Conservation (phyloP, 2,329 filamentous ascomycete species). For the Moelleriella libera region DNA sequence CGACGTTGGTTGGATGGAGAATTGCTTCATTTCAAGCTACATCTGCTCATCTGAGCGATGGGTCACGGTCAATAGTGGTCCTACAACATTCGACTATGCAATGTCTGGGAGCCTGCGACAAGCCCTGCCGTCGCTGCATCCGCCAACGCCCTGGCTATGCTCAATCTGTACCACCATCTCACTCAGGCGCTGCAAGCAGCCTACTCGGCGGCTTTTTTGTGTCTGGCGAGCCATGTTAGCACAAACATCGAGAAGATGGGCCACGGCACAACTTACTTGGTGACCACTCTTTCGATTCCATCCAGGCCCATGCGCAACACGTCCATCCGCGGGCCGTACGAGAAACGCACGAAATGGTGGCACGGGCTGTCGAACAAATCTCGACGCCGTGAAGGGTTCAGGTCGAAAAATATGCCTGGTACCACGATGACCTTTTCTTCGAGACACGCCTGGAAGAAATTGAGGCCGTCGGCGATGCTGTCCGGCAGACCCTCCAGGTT, state of each 20-base stretch:
- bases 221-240: slow-evolving; percentile 7
- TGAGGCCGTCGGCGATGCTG: slow-evolving; percentile 82
- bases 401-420: slow-evolving; percentile 93
- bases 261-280: slow-evolving; percentile 37
- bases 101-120: too few species aligned
- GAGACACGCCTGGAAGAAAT: slow-evolving; percentile 91
- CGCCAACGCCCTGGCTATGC: too few species aligned
- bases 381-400: slow-evolving; percentile 79
- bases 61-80: too few species aligned
- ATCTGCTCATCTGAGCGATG: too few species aligned
- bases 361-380: slow-evolving; percentile 92
- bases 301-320: slow-evolving; percentile 66
- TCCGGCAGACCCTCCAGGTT: slow-evolving; percentile 55
- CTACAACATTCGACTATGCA: too few species aligned
- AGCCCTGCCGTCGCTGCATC: too few species aligned
- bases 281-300: slow-evolving; percentile 70
- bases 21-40: too few species aligned
- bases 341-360: slow-evolving; percentile 79
- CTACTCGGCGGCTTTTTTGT: slow-evolving; percentile 8
- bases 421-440: slow-evolving; percentile 94
- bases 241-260: not conserved
- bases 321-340: slow-evolving; percentile 74
- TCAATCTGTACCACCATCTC: too few species aligned
- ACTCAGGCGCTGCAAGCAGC: not conserved
- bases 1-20: too few species aligned